Base-by-base conservation (phyloP, 164 flowering plant genomes). In the Stephania cephalantha region DNA sequence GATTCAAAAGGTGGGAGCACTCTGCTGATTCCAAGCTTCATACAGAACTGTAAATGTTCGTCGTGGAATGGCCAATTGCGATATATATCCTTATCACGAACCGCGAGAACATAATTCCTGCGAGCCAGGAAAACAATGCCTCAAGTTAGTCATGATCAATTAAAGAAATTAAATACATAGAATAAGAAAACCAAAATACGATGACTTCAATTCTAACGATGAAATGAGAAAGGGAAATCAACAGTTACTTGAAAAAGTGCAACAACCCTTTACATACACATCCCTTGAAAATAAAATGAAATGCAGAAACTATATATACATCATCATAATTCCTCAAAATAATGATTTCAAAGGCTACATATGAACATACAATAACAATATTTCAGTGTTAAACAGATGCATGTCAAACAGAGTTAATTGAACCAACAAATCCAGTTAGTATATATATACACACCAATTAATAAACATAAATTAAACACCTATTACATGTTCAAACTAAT, bases 21-120 rank as follows among this genome's bases (percentile, higher is more conserved):
- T 65, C 73, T 75, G 17, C 20, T 75, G 78, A 83, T 42, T 30
- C 85, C 83, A 71, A 72, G 71, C 22, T 72, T 73, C 52, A 79
- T 68, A 73, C 80, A 81, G 30, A 68, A 35, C 31, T 75, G 68
- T 77, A 83, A 71, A 65, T 70, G 73, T 50, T 79, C 72, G 65
- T 79, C 76, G 22, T 74, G 70, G 73, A 83, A 83, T 77, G 85
- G 85, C 85, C 85, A 83, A 63, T 73, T 83, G 31, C 5, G 35
- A 70, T 46, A 29, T 52, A 83, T 73, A 69, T 77, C 72, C 72
- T 73, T 79, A 44, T 77, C 45, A 55, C 85, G 83, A 71, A 71
- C 71, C 7, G 66, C 75, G 58, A 77, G 65, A 72, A 81, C 83
- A 71, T 77, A 83, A 17, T 81, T 52, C 71, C 85, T 83, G 79